Evolutionary conservation across 192 early-diverging fungal genomes (phyloP), one percentile per base, ranked within the genome.

Genomic region (Podila epicladia): DNA sequence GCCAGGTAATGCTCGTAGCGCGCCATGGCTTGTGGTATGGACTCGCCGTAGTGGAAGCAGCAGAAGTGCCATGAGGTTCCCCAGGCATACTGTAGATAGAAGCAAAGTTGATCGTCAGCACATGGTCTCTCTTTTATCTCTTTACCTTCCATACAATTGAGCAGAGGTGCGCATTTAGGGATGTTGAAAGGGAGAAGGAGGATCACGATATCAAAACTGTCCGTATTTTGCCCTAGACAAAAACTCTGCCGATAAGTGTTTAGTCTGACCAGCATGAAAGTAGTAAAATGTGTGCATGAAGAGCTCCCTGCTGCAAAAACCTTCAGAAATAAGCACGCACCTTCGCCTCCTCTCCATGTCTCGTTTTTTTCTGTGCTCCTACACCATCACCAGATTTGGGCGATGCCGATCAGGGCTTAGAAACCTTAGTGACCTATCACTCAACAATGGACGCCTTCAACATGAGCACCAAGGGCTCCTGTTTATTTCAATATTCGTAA

Each of bases 21-120:
- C 17, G 93, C 89, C 68, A 95, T 94, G 80, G 89, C 89, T 69
- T 93, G 87, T 58, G 87, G 86, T 72, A 95, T 93, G 9, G 89
- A 89, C 71, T 92, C 89, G 50, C 91, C 91, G 38, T 89, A 88
- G 82, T 92, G 93, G 64, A 91, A 87, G 65, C 92, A 90, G 57
- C 93, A 91, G 85, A 97, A 97, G 76, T 97, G 95, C 88, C 95
- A 97, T 64, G 93, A 93, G 69, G 90, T 87, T 50, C 95, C 95
- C 94, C 95, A 96, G 28, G 69, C 69, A 55, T 71, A 71, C 60
- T 63, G 13, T 2, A 50, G 32, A 64, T 3, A 55, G 4, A 57
- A 28, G 17, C 28, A 64, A 71, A 64, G 61, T 62, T 60, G 22
- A 60, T 4, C 22, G 38, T 69, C 6, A 69, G 35, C 60, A 45